These are phyloP conservation scores for Fusarium goolgardi DNA, from an alignment of 2,329 filamentous ascomycete species.

Conservation along the genomic window DNA sequence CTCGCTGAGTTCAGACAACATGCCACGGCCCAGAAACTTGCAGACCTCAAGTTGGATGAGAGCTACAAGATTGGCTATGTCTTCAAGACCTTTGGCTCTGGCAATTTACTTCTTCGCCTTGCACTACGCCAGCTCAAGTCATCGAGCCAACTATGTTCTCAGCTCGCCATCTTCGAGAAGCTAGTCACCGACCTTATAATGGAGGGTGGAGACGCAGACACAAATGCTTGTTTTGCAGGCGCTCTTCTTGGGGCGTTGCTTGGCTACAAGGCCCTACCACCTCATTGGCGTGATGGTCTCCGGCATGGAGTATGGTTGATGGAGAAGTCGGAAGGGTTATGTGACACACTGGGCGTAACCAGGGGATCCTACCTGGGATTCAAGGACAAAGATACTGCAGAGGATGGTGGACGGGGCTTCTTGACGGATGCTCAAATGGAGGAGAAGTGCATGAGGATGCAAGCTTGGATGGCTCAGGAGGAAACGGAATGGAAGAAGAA, in stretches of 20 bases:
- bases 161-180: conserved; percentile 56
- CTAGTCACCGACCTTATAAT: conserved; percentile 62
- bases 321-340: conserved; percentile 57
- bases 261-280: conserved; percentile 59
- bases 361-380: conserved; percentile 50
- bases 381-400: conserved; percentile 55
- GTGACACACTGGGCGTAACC: conserved; percentile 53
- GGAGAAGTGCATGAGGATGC: conserved; percentile 50
- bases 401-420: conserved; percentile 56
- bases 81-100: conserved; percentile 64
- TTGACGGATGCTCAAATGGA: conserved; percentile 54
- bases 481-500: conserved; percentile 46
- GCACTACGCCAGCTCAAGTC: conserved; percentile 53
- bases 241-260: conserved; percentile 61
- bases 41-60: conserved; percentile 59
- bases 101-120: conserved; percentile 57
- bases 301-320: conserved; percentile 59
- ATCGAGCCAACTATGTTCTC: conserved; percentile 29
- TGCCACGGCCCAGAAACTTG: conserved; percentile 52
- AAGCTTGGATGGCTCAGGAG: conserved; percentile 49
- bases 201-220: conserved; percentile 65
- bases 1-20: conserved; percentile 57
- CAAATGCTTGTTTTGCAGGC: conserved; percentile 64
- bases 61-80: conserved; percentile 62
- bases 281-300: conserved; percentile 62